These are phyloP conservation scores for Begonia fuchsioides DNA, from an alignment of 306 rosid genomes.

Conservation along the genomic window DNA sequence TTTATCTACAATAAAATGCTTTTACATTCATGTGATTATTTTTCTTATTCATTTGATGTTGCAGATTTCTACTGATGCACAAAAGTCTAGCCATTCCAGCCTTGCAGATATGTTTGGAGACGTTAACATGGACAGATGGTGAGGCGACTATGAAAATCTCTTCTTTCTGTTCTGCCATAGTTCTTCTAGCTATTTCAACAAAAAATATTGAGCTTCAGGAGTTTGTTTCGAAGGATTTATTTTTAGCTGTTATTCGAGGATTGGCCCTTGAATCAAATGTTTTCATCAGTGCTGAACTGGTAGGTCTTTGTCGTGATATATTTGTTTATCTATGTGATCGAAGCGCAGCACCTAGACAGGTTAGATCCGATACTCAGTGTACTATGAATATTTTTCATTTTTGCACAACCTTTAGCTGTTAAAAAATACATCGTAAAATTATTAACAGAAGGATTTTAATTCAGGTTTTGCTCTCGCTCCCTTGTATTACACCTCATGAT, in stretches of 20 bases:
- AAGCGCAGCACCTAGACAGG: conserved; percentile 90
- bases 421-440: too few relatives aligned
- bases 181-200: conserved; percentile 43
- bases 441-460: background rate
- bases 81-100: conserved; percentile 62
- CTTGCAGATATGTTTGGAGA: conserved; percentile 56
- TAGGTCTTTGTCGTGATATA: conserved; percentile 84
- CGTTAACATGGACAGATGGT: conserved; percentile 81
- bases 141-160: conserved; percentile 73
- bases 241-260: conserved; percentile 70
- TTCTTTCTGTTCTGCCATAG: conserved; percentile 50
- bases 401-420: too few relatives aligned
- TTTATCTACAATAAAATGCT: conserved; percentile 3
- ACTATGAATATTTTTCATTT: conserved; percentile 3
- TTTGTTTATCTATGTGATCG: conserved; percentile 67
- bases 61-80: conserved; percentile 76
- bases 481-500: conserved; percentile 56
- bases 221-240: conserved; percentile 73
- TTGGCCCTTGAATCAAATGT: conserved; percentile 90
- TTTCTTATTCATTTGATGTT: background rate
- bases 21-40: conserved; percentile 5
- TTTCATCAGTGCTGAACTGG: conserved; percentile 72
- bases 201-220: conserved; percentile 48
- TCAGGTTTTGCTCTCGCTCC: conserved; percentile 75
- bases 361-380: conserved; percentile 17